Base-by-base conservation (phyloP, 2,329 filamentous ascomycete species). In the Fusarium pseudograminearum region DNA sequence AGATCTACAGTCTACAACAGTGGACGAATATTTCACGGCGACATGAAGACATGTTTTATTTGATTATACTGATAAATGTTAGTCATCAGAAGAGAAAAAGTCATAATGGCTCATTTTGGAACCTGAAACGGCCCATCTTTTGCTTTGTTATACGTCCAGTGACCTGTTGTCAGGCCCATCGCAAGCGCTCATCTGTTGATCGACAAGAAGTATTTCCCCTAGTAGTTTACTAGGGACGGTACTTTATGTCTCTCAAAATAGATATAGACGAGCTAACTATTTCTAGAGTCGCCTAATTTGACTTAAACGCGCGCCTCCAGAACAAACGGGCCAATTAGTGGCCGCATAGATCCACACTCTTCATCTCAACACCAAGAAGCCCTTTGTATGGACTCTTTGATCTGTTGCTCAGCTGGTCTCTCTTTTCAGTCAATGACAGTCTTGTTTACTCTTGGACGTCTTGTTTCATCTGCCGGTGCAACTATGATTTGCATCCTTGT, bases 271-370 rank as follows among this genome's bases (percentile, higher is more conserved):
- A 57, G 47, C 71, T 73, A 74, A 47, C 71, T 45, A 28, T 30
- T 56, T 63, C 28, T 4, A 50, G 59, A 53, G 53, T 63, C 73
- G 71, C 67, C 59, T 67, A 67, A 73, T 64, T 52, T 52, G 48
- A 60, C 44, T 72, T 75, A 73, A 50, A 75, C 73, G 73, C 73
- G 73, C 73, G 73, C 71, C 67, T 75, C 65, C 47, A 70, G 34
- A 26, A 15, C 5, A 34, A 26, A 34, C 28, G 12, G 56, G 44
- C 68, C 73, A 73, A 75, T 75, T 55, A 51, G 44, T 18, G 54
- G n/a, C 47, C 26, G 30, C 31, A 36, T 22, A 12, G 56, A 36
- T 44, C 70, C 70, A 70, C 65, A 46, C 45, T 57, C 50, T 65
- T 56, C 48, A 11, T 24, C 48, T 67, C 64, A 74, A 74, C 72